phyloP scores from a whole-genome alignment of 768 basidiomycete genomes.

The Auricularia auricula-judae region DNA sequence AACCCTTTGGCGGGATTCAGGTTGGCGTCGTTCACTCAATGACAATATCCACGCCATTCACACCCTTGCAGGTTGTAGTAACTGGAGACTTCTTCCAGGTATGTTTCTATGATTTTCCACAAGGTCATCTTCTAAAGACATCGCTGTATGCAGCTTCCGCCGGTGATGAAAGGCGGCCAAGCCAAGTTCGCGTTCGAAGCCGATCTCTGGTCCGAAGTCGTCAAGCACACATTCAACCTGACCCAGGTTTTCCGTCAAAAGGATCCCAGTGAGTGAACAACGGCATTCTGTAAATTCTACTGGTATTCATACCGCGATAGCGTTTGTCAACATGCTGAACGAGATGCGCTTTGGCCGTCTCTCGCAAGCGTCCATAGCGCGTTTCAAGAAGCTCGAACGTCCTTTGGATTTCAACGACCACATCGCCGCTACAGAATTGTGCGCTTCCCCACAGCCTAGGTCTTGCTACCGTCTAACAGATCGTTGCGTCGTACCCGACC shows the following conservation, averaged over 20 bases:
- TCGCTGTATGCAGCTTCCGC: conserved; percentile 32
- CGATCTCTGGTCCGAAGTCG: conserved; percentile 26
- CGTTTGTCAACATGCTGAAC: conserved; percentile 20
- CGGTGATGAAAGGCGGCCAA: conserved; percentile 24
- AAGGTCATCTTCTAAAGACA: conserved; percentile 21
- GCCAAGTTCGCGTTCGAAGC: conserved; percentile 37
- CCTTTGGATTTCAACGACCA: conserved; percentile 33
- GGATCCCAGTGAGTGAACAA: conserved; percentile 17
- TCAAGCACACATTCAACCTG: conserved; percentile 32
- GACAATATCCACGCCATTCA: neutral
- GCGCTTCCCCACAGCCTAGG: conserved; percentile 13
- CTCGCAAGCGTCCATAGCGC: conserved; percentile 7
- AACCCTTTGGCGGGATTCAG: conserved; percentile 1
- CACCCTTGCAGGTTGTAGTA: conserved; percentile 24
- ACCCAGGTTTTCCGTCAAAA: conserved; percentile 40
- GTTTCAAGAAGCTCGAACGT: conserved; percentile 12
- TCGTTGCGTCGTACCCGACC: no score
- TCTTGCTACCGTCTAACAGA: neutral
- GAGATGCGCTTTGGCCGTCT: conserved; percentile 19
- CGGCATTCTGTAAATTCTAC: neutral
- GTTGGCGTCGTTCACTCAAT: conserved; percentile 13
- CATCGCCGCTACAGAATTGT: conserved; percentile 86
- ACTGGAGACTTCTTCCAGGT: conserved; percentile 35
- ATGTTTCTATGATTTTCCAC: conserved; percentile 9
- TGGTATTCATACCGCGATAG: neutral